A percentile compares a stretch with the other conserved stretches of the same genome.
Evolutionary conservation across 164 flowering plant genomes (phyloP).

Genomic region (Macadamia tetraphylla): DNA sequence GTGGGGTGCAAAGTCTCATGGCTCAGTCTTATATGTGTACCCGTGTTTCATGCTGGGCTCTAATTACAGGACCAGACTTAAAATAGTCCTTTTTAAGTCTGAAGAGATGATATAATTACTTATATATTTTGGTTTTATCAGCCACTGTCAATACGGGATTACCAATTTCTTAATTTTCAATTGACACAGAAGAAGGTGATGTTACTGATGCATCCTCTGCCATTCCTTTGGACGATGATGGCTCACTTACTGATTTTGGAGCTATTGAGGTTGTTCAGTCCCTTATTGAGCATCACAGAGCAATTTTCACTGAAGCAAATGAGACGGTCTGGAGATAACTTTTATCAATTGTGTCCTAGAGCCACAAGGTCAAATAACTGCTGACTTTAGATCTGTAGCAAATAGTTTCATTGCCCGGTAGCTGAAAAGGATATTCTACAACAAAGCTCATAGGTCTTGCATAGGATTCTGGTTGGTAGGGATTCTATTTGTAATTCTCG

Average conservation of each 20-base stretch:
- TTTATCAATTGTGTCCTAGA: not conserved
- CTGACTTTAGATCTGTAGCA: not conserved
- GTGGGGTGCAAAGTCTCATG: too few species aligned
- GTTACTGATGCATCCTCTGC: constrained; percentile 51
- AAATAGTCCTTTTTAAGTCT: too few species aligned
- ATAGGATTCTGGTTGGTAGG: not conserved
- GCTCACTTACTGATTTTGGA: constrained; percentile 55
- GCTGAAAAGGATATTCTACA: not conserved
- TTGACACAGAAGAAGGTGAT: constrained; percentile 53
- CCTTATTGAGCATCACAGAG: constrained; percentile 82
- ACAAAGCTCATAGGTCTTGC: not conserved
- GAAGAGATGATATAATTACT: too few species aligned
- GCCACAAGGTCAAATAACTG: not conserved
- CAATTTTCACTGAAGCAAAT: constrained; percentile 80
- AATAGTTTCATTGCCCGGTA: not conserved
- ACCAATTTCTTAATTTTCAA: not conserved
- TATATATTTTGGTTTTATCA: too few species aligned
- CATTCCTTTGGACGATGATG: constrained; percentile 89
- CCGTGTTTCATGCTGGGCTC: too few species aligned
- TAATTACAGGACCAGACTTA: too few species aligned
- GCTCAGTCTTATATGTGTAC: too few species aligned
- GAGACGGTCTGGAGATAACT: constrained; percentile 78
- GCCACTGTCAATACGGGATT: too few species aligned
- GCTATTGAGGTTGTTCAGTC: constrained; percentile 84
- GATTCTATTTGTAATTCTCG: not conserved